These are phyloP conservation scores for Hypoxylon fuscum DNA, from an alignment of 495 filamentous ascomycete genomes.

Conservation along the genomic window DNA sequence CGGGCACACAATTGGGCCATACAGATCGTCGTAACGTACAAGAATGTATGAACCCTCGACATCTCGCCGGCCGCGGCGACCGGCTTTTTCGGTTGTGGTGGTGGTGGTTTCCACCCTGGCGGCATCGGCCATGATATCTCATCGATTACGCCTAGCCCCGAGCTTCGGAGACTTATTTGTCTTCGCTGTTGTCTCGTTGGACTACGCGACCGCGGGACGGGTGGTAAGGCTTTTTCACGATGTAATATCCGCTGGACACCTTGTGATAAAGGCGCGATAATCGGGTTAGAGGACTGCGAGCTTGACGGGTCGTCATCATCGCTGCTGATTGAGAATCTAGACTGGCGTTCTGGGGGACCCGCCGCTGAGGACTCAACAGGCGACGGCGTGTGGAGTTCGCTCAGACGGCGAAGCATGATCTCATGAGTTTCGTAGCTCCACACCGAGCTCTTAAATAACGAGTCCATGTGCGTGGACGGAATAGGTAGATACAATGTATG, in stretches of 20 bases:
- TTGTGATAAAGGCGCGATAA: constrained; percentile 8
- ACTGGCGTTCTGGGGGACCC: constrained; percentile 7
- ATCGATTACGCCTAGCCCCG: constrained; percentile 20
- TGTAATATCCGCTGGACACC: not conserved
- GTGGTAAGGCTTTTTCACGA: constrained; percentile 22
- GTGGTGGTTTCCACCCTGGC: constrained; percentile 15
- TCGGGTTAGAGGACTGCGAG: constrained; percentile 12
- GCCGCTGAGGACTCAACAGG: not conserved
- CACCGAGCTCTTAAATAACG: constrained; percentile 30
- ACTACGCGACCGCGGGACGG: constrained; percentile 19
- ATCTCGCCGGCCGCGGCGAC: constrained; percentile 3
- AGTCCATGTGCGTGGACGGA: constrained; percentile 16
- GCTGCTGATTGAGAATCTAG: constrained; percentile 38
- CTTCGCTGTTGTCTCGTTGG: constrained; percentile 15
- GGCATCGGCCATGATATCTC: constrained; percentile 36
- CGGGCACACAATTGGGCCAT: constrained; percentile 43
- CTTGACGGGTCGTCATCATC: constrained; percentile 20
- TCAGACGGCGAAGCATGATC: constrained; percentile 23
- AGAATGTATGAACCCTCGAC: constrained; percentile 16
- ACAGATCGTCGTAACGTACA: constrained; percentile 41
- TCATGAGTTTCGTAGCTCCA: constrained; percentile 36
- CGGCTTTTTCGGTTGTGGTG: not conserved
- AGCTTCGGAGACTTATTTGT: constrained; percentile 19
- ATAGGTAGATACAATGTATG: not conserved
- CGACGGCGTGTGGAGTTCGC: constrained; percentile 12